Evolutionary conservation across 2,329 filamentous ascomycete genomes (phyloP).

Genomic region (Pestalotiopsis sp.): DNA sequence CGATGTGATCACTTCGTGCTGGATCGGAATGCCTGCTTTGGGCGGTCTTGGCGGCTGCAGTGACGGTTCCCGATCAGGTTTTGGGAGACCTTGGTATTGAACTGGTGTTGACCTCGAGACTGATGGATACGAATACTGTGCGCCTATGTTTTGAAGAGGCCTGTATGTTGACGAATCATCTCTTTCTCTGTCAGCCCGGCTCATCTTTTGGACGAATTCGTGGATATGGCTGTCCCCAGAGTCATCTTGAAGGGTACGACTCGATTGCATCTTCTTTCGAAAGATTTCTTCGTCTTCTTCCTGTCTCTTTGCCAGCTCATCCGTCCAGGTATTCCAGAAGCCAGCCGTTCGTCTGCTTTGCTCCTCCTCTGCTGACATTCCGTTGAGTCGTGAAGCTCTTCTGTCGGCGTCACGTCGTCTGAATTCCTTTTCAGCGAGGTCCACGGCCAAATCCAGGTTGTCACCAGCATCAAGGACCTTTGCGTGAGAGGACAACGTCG

Average conservation of each 20-base stretch:
- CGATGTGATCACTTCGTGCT: conserved; percentile 15
- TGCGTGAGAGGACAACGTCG: conserved; percentile 55
- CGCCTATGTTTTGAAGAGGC: conserved; percentile 20
- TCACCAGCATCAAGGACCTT: conserved; percentile 71
- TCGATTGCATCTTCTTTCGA: conserved; percentile 55
- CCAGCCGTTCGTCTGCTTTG: conserved; percentile 52
- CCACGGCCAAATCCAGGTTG: conserved; percentile 75
- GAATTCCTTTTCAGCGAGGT: conserved; percentile 75
- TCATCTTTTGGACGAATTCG: conserved; percentile 24
- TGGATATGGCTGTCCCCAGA: conserved; percentile 25
- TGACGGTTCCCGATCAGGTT: conserved; percentile 19
- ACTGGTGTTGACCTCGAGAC: conserved; percentile 55
- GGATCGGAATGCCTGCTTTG: conserved; percentile 26
- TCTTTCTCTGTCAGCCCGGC: conserved; percentile 17
- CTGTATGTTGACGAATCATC: conserved; percentile 18
- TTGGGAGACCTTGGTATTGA: conserved; percentile 36
- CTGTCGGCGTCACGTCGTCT: conserved; percentile 65
- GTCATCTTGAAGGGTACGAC: conserved; percentile 48
- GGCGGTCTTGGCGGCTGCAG: conserved; percentile 41
- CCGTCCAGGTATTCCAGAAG: conserved; percentile 46
- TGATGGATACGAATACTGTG: conserved; percentile 58
- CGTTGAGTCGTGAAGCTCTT: conserved; percentile 59
- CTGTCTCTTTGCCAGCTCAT: conserved; percentile 31
- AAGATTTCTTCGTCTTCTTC: conserved; percentile 46
- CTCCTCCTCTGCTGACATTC: conserved; percentile 59